Evolutionary conservation across 164 flowering plant genomes (phyloP).

Genomic region (Santalum album): DNA sequence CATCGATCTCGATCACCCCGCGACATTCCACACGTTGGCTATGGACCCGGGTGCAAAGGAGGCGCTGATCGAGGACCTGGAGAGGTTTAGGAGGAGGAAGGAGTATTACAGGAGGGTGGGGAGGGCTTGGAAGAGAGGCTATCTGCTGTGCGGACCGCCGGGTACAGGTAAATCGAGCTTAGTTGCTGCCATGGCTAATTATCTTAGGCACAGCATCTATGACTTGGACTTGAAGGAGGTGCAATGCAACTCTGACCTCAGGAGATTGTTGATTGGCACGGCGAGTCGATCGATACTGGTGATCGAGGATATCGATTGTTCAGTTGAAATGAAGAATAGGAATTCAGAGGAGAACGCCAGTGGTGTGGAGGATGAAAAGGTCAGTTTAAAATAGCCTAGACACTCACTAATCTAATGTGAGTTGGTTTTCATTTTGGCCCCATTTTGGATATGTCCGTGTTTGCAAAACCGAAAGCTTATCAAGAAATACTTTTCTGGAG

Average conservation of each 20-base stretch:
- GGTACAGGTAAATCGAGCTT: conserved; percentile 73
- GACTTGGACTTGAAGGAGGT: conserved; percentile 51
- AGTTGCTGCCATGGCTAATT: conserved; percentile 72
- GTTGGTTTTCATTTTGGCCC: too few species aligned
- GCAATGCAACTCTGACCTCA: conserved; percentile 37
- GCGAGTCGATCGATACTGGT: conserved; percentile 46
- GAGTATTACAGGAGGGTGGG: conserved; percentile 53
- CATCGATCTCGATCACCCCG: conserved; percentile 42
- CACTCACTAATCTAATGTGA: too few species aligned
- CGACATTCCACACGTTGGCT: conserved; percentile 51
- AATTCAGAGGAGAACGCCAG: conserved; percentile 1
- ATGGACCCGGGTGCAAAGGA: conserved; percentile 43
- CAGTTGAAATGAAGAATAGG: conserved; percentile 22
- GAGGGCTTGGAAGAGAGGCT: conserved; percentile 71
- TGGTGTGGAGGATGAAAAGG: neutral
- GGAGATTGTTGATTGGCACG: conserved; percentile 35
- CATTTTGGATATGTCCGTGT: too few species aligned
- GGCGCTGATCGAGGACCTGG: conserved; percentile 42
- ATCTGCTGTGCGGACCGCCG: conserved; percentile 61
- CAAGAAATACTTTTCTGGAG: too few species aligned
- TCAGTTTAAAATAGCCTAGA: too few species aligned
- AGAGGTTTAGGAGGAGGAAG: conserved; percentile 33
- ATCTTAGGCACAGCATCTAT: conserved; percentile 49
- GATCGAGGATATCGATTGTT: conserved; percentile 54
- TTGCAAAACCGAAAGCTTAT: too few species aligned